Evolutionary conservation across 108 stramenopile genomes (phyloP), one percentile per base, ranked within the genome.

Genomic region (Fragilariopsis cylindrus): DNA sequence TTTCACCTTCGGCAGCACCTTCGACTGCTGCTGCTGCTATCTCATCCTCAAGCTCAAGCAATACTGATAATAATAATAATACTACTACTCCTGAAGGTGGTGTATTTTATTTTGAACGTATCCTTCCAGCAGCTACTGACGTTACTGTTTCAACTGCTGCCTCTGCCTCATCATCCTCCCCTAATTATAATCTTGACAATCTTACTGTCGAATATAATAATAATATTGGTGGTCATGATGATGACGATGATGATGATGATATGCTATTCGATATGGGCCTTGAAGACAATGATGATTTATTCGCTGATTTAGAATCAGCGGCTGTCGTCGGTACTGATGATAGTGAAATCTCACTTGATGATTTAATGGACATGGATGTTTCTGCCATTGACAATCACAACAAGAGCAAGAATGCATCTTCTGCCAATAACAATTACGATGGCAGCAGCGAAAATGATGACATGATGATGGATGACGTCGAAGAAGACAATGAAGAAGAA

Each of bases 331-430:
- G 43, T 42, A 63, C 43, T 13, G 62, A 63, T 15, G 62, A 63
- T n/a, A 63, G 62, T 44, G 62, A 63, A 63, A 63, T 63, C 8
- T 63, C 62, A 3, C 45, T 63, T 4, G 62, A 63, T n/a, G 62
- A 63, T 43, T n/a, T 63, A 12, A 63, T 63, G 62, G 62, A 63
- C 2, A 68, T 68, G 12, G 67, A 68, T 8, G 65, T 49, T 13
- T 52, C 50, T 44, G 62, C 16, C 42, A n/a, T 63, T 15, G 62
- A 63, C 1, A 45, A 45, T 44, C 62, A 45, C 42, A 63, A 63
- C 62, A 45, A 43, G 43, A 63, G 43, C 13, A 30, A 12, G 2
- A 60, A 53, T 53, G 0, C 58, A 9, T 4, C 58, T 40, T 7
- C 41, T 4, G 58, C 16, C 16, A 40, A 57, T 15, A 21, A 60